Conservation (phyloP, 2,329 filamentous ascomycete species). For the Apiospora saccharicola region DNA sequence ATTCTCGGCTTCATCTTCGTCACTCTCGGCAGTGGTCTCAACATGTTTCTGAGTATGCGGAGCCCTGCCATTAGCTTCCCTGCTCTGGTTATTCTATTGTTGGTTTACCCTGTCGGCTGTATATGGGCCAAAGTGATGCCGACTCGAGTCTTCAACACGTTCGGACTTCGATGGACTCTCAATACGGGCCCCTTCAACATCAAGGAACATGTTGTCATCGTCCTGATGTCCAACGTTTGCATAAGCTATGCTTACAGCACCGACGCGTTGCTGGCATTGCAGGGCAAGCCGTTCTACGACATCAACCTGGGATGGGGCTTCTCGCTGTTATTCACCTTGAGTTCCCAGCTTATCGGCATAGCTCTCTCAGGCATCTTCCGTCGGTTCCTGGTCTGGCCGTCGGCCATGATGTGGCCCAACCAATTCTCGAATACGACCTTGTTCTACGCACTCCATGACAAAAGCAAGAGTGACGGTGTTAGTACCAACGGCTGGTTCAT, state of each 20-base stretch:
- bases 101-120: conserved; percentile 53
- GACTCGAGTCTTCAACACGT: conserved; percentile 47
- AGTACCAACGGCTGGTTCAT: conserved; percentile 54
- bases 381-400: conserved; percentile 55
- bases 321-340: conserved; percentile 55
- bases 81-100: conserved; percentile 47
- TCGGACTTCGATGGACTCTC: conserved; percentile 52
- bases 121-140: conserved; percentile 53
- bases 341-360: conserved; percentile 61
- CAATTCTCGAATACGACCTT: conserved; percentile 57
- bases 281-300: conserved; percentile 50
- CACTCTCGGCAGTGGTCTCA: conserved; percentile 48
- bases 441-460: conserved; percentile 53
- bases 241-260: conserved; percentile 46
- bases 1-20: conserved; percentile 53
- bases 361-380: conserved; percentile 58
- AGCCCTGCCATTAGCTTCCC: conserved; percentile 47
- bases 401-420: conserved; percentile 60
- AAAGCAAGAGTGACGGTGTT: conserved; percentile 48
- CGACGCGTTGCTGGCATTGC: conserved; percentile 48
- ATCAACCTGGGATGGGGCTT: conserved; percentile 57
- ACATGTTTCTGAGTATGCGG: conserved; percentile 47
- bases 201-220: conserved; percentile 55
- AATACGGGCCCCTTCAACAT: conserved; percentile 54
- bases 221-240: conserved; percentile 53